These are phyloP conservation scores for Debaryomyces sp. DNA, from an alignment of 1,139 yeast genomes.

Conservation along the genomic window DNA sequence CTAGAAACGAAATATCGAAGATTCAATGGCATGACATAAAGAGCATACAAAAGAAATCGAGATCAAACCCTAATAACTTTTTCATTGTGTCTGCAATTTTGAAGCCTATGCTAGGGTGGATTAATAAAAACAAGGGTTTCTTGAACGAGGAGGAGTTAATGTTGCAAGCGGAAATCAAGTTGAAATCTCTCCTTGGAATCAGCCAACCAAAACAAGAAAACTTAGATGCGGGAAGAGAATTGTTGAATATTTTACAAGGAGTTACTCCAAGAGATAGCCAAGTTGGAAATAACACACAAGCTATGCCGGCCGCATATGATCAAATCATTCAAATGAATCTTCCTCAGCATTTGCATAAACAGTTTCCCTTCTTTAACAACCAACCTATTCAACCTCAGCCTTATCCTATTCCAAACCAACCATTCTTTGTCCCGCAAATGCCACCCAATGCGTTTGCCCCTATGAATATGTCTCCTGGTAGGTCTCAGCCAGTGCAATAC, in stretches of 20 bases:
- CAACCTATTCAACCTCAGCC: slow-evolving; percentile 16
- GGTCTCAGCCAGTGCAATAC: slow-evolving; percentile 3
- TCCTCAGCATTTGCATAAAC: slow-evolving; percentile 35
- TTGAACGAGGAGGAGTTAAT: slow-evolving; percentile 58
- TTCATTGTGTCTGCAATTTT: slow-evolving; percentile 64
- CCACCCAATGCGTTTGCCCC: slow-evolving; percentile 9
- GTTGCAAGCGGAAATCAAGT: slow-evolving; percentile 59
- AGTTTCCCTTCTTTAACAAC: slow-evolving; percentile 23
- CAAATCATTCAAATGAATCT: slow-evolving; percentile 24
- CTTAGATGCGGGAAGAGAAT: slow-evolving; percentile 75
- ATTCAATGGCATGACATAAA: slow-evolving; percentile 50
- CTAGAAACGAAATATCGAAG: slow-evolving; percentile 80
- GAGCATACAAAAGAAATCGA: slow-evolving; percentile 36
- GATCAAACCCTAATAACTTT: slow-evolving; percentile 47
- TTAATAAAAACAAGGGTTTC: slow-evolving; percentile 55
- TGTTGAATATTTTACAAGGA: slow-evolving; percentile 64
- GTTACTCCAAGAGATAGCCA: slow-evolving; percentile 19
- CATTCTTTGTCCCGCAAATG: slow-evolving; percentile 10
- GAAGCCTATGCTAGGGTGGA: slow-evolving; percentile 61
- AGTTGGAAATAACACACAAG: slow-evolving; percentile 8
- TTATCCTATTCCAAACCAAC: slow-evolving; percentile 9
- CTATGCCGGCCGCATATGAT: slow-evolving; percentile 7
- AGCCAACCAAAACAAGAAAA: slow-evolving; percentile 25
- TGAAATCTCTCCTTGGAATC: slow-evolving; percentile 66
- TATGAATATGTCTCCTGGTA: slow-evolving; percentile 7